Percentiles rank a stretch among this genome's conserved stretches.
Conservation (phyloP, 2,329 filamentous ascomycete species). For the Aspergillus vadensis region DNA sequence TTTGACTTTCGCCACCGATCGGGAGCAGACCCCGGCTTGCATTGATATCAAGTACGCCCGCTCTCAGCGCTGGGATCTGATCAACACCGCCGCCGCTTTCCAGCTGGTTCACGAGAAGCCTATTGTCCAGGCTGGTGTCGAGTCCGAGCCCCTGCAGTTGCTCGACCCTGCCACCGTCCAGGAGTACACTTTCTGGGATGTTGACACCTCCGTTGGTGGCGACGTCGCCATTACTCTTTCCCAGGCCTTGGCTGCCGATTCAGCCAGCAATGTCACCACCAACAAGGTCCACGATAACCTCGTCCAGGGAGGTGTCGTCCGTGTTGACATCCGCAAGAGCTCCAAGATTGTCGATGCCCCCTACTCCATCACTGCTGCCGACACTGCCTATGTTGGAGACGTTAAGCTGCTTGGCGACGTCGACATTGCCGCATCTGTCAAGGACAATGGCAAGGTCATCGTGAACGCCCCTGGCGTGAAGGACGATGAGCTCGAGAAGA, state of each 20-base stretch:
- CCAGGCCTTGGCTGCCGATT: slow-evolving; percentile 62
- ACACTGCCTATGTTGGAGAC: slow-evolving; percentile 76
- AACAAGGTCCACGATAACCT: slow-evolving; percentile 64
- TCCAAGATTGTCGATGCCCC: slow-evolving; percentile 81
- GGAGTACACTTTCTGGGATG: slow-evolving; percentile 93
- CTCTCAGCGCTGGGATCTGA: slow-evolving; percentile 63
- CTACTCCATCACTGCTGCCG: slow-evolving; percentile 76
- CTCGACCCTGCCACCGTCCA: slow-evolving; percentile 60
- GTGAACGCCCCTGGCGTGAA: slow-evolving; percentile 78
- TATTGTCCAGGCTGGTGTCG: slow-evolving; percentile 39
- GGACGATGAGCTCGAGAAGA: slow-evolving; percentile 86
- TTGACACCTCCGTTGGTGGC: slow-evolving; percentile 71
- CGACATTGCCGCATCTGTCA: slow-evolving; percentile 70
- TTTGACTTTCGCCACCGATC: slow-evolving; percentile 73
- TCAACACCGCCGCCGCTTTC: slow-evolving; percentile 48
- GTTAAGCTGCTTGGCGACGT: slow-evolving; percentile 78
- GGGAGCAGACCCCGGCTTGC: slow-evolving; percentile 64
- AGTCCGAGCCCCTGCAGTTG: slow-evolving; percentile 52
- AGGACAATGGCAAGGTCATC: slow-evolving; percentile 70
- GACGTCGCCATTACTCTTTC: slow-evolving; percentile 65
- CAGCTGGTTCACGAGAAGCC: slow-evolving; percentile 48
- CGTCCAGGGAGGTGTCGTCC: slow-evolving; percentile 72
- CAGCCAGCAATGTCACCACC: slow-evolving; percentile 62
- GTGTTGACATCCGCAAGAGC: slow-evolving; percentile 82
- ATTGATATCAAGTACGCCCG: slow-evolving; percentile 89